Evolutionary conservation across 164 flowering plant genomes (phyloP), one percentile per base, ranked within the genome.

Genomic region (Tinospora cordifolia): DNA sequence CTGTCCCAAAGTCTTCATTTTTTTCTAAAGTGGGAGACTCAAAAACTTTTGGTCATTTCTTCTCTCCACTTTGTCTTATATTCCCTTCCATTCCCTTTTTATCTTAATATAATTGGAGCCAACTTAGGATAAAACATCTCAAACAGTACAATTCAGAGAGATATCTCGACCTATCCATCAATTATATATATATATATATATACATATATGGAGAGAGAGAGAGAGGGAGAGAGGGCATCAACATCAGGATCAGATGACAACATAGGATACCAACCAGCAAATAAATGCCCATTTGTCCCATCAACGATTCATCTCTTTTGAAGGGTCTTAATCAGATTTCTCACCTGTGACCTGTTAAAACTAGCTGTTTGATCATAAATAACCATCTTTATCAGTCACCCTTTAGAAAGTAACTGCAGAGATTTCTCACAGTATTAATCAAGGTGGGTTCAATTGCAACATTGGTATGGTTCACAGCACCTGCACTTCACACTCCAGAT

Each of bases 21-120:
- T 54, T 67, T 67, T 36, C 57, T 51, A 26, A 60, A 60, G 22
- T 67, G 41, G 57, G 60, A 54, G 70, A 46, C 10, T 46, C 51
- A 13, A n/a, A n/a, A n/a, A 68, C n/a, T 67, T 67, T n/a, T 17
- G 59, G 54, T 40, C 69, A 39, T 67, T 34, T 27, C 40, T 67
- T 8, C 22, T 68, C 69, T 25, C n/a, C 24, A n/a, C 63, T 54
- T 57, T 54, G 26, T 54, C 62, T 68, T 51, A 25, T n/a, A 3
- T 34, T 19, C n/a, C n/a, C 6, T 54, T 24, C 6, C 4, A 17
- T 54, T 17, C 60, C 60, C 21, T 17, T 54, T 30, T 54, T 21
- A 54, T 54, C 60, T 19, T 54, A 54, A 54, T 54, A 54, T 54
- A 54, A 54, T 30, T 54, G 60, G 24, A 54, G 24, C 24, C 60